Percentiles rank a stretch among this genome's conserved stretches.
These are phyloP conservation scores for Podaxis sp. DNA, from an alignment of 768 basidiomycete genomes.

Conservation along the genomic window DNA sequence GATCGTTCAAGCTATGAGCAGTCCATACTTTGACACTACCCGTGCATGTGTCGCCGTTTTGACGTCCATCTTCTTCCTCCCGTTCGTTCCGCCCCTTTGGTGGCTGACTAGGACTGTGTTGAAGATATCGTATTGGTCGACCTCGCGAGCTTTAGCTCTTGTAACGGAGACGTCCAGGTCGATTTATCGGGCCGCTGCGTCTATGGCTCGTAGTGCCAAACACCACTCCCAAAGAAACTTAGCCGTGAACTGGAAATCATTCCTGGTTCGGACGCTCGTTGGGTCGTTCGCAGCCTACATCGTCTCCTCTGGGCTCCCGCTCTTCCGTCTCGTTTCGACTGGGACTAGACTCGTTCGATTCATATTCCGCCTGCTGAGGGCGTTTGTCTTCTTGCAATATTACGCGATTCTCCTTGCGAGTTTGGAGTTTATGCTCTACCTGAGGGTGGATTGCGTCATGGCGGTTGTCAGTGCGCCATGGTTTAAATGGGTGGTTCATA, in stretches of 20 bases:
- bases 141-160: not conserved
- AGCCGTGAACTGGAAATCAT: not conserved
- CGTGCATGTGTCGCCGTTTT: not conserved
- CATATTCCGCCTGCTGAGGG: not conserved
- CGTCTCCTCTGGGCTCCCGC: not conserved
- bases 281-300: not conserved
- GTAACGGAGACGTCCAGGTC: not conserved
- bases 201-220: not conserved
- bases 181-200: not conserved
- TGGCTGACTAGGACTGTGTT: not conserved
- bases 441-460: conserved; percentile 4
- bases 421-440: conserved; percentile 6
- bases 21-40: not conserved
- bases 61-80: not conserved
- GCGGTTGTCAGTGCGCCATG: not conserved
- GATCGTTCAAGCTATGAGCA: not conserved
- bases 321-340: not conserved
- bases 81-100: not conserved
- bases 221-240: not conserved
- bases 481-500: not conserved
- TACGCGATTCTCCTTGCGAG: not conserved
- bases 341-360: not conserved
- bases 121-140: not conserved
- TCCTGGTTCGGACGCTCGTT: not conserved
- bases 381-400: not conserved